A percentile compares a stretch with the other conserved stretches of the same genome.
Conservation (phyloP, 2,329 filamentous ascomycete genomes). For the Magnaporthiopsis incrustans region DNA sequence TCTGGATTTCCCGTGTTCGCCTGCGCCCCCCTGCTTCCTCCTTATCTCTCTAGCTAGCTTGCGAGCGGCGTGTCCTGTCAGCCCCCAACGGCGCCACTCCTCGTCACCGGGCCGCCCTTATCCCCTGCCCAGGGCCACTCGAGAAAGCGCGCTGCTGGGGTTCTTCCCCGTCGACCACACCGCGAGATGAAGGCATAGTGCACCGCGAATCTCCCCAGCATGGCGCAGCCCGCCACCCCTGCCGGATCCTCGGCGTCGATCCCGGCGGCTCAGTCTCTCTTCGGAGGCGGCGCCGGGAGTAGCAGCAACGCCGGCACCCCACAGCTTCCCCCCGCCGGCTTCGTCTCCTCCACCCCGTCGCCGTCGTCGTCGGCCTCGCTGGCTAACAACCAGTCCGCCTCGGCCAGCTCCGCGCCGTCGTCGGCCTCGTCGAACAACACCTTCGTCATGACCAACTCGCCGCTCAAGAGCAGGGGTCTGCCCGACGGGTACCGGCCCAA, state of each 20-base stretch:
- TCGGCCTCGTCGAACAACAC: conserved; percentile 61
- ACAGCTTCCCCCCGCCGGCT: background rate
- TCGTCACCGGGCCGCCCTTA: background rate
- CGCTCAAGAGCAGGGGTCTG: conserved; percentile 56
- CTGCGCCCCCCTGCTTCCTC: background rate
- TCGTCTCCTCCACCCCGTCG: background rate
- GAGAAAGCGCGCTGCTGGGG: background rate
- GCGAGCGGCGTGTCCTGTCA: background rate
- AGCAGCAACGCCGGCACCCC: background rate
- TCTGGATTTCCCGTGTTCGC: background rate
- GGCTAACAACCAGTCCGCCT: background rate
- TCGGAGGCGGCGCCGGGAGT: conserved; percentile 6
- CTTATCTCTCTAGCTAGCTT: too few species aligned
- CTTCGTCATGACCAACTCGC: conserved; percentile 86
- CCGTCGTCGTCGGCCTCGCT: conserved; percentile 2
- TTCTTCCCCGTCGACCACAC: background rate
- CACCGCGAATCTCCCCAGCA: conserved; percentile 1
- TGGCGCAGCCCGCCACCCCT: conserved; percentile 8
- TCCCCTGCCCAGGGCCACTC: background rate
- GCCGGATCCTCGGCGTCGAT: background rate
- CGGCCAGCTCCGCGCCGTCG: conserved; percentile 22
- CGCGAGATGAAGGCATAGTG: background rate
- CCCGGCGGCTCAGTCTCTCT: conserved; percentile 7
- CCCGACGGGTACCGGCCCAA: conserved; percentile 76
- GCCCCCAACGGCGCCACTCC: background rate